Evolutionary conservation across 1,284 basidiomycete genomes (phyloP), one percentile per base, ranked within the genome.

Genomic region (Farysia itapuensis): DNA sequence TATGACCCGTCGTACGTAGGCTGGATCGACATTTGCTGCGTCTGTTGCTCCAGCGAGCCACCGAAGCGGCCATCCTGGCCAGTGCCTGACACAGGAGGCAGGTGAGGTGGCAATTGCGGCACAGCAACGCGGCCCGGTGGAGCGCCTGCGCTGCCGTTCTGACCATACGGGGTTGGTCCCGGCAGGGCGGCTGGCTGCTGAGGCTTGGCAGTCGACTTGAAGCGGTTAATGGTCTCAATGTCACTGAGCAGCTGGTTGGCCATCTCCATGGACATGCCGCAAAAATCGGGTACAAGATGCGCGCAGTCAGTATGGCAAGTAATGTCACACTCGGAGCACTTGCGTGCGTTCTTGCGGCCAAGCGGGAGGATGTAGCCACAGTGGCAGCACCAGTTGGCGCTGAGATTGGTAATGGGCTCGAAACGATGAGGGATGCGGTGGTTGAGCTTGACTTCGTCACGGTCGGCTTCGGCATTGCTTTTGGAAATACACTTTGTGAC

Each of bases 201-300:
- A 23, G 51, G 49, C 50, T 63, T 64, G 38, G 68, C 56, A 11
- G 59, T 43, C 24, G 56, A 50, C 41, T 70, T 67, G 44, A 65
- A 63, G 18, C 75, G 67, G 45, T 74, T 90, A 73, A 84, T 92
- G 49, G 82, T 81, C 64, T 82, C 88, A 81, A 91, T 87, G 77
- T 94, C 88, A 53, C 87, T 86, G 43, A 98, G 83, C 20, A 99
- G 82, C 72, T 88, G 86, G 77, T 97, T 97, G 30, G 95, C 95
- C 52, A 90, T 95, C 78, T 96, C 95, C 94, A 98, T 98, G 18
- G 91, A 92, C 94, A 99, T 97, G 39, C 95, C 95, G 74, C 95
- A 99, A 79, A 99, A 97, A 79, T 98, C 94, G 47, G 95, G 95
- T 23, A 99, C 94, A 42, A 98, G 84, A 77, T 98, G 95, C 1